Conservation (phyloP, 1,139 yeast genomes). For the Diutina catenulata region DNA sequence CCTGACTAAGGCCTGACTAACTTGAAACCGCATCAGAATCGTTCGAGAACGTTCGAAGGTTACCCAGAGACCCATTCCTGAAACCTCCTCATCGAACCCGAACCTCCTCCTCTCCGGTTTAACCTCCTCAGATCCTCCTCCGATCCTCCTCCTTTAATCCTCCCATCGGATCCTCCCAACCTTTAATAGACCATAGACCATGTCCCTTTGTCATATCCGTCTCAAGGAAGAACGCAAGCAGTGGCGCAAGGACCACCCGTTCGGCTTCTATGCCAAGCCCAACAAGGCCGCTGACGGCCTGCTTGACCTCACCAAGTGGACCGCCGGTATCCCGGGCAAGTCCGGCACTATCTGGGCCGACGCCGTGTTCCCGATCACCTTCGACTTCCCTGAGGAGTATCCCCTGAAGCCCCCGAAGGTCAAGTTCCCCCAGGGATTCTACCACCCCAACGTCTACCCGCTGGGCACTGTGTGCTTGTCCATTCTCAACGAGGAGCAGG, state of each 20-base stretch:
- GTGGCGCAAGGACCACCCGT: constrained; percentile 98
- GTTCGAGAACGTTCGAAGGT: too few species aligned
- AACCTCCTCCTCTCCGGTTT: too few species aligned
- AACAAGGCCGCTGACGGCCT: constrained; percentile 66
- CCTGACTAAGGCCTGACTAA: too few species aligned
- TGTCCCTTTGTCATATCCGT: constrained; percentile 61
- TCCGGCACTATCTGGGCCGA: constrained; percentile 79
- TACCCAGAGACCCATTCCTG: too few species aligned
- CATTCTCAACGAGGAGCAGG: constrained; percentile 89
- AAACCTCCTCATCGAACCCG: too few species aligned
- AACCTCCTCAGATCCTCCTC: too few species aligned
- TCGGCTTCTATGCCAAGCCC: constrained; percentile 93
- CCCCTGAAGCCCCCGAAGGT: constrained; percentile 97
- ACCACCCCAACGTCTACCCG: constrained; percentile 95
- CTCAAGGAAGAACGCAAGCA: constrained; percentile 84
- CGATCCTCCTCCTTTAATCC: too few species aligned
- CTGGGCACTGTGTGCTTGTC: constrained; percentile 92
- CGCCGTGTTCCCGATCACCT: constrained; percentile 79
- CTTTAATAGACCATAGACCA: constrained; percentile 6
- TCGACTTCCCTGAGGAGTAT: constrained; percentile 78
- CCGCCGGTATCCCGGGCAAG: constrained; percentile 93
- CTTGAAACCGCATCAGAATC: too few species aligned
- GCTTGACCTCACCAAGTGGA: constrained; percentile 78
- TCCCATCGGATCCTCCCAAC: too few species aligned
- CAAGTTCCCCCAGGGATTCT: constrained; percentile 75